These are phyloP conservation scores for Aegilops tauschii DNA, from an alignment of 176 grass and related monocot genomes.

Conservation along the genomic window DNA sequence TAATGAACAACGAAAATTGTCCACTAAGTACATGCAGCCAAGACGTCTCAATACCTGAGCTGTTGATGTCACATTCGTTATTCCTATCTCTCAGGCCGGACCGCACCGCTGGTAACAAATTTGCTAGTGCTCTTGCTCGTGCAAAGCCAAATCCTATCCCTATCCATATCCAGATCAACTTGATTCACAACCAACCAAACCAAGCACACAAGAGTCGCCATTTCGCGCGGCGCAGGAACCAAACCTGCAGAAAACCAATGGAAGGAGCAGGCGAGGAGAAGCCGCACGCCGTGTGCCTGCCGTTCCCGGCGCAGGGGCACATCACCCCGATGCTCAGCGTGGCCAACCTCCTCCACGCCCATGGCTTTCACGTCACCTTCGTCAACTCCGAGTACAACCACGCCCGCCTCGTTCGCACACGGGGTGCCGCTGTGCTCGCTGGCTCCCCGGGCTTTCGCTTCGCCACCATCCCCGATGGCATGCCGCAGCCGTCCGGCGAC, in stretches of 20 bases:
- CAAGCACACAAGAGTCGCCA: background rate
- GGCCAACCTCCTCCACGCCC: background rate
- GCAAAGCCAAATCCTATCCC: background rate
- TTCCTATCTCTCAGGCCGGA: too few species aligned
- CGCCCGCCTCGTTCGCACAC: background rate
- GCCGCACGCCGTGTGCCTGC: background rate
- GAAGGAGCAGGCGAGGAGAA: background rate
- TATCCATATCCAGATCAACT: background rate
- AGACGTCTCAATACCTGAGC: too few species aligned
- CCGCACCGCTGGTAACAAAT: too few species aligned
- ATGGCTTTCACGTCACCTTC: background rate
- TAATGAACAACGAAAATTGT: too few species aligned
- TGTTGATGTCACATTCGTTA: too few species aligned
- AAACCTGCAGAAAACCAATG: background rate
- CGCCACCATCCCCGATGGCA: background rate
- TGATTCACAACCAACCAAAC: background rate
- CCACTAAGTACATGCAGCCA: too few species aligned
- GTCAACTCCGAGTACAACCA: background rate
- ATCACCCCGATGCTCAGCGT: background rate
- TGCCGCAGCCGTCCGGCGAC: background rate
- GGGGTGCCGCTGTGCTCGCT: background rate
- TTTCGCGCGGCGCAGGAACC: background rate
- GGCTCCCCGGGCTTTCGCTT: background rate
- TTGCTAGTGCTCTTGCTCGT: too few species aligned
- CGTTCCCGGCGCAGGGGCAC: background rate